Conservation (phyloP, 345 rosid genomes). For the Moringa oleifera region DNA sequence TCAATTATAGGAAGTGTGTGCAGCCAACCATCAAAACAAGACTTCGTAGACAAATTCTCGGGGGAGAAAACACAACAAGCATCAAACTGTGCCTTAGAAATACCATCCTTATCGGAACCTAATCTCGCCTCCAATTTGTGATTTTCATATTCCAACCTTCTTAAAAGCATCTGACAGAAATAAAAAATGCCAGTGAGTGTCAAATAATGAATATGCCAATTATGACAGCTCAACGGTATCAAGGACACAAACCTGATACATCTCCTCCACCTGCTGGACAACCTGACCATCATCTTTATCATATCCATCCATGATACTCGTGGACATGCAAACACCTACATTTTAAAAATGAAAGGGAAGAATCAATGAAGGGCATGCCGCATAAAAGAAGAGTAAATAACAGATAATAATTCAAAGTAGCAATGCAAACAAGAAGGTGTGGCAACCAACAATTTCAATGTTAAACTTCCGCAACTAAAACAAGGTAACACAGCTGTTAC, state of each 20-base stretch:
- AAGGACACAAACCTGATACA: conserved; percentile 49
- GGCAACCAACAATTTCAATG: too few species aligned
- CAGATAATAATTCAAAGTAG: background rate
- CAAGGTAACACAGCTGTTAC: too few species aligned
- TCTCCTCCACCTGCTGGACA: conserved; percentile 53
- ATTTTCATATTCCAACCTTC: conserved; percentile 60
- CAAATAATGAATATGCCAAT: conserved; percentile 1
- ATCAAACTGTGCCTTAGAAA: conserved; percentile 24
- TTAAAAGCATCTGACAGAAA: conserved; percentile 53
- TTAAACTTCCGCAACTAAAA: too few species aligned
- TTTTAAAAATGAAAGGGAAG: too few species aligned
- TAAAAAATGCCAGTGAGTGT: conserved; percentile 9
- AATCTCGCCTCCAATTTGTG: conserved; percentile 32
- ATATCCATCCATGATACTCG: conserved; percentile 42
- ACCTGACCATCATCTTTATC: conserved; percentile 32
- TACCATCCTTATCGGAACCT: conserved; percentile 21
- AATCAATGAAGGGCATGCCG: too few species aligned
- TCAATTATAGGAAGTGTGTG: conserved; percentile 48
- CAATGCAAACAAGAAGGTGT: background rate
- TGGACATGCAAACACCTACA: conserved; percentile 75
- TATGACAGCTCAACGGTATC: conserved; percentile 5
- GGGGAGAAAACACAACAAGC: conserved; percentile 51
- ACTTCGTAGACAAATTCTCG: conserved; percentile 41
- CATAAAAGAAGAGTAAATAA: background rate
- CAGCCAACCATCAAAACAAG: conserved; percentile 52